Evolutionary conservation across 176 grass and related monocot species (phyloP), one percentile per base, ranked within the genome.

Genomic region (Oryza officinalis): DNA sequence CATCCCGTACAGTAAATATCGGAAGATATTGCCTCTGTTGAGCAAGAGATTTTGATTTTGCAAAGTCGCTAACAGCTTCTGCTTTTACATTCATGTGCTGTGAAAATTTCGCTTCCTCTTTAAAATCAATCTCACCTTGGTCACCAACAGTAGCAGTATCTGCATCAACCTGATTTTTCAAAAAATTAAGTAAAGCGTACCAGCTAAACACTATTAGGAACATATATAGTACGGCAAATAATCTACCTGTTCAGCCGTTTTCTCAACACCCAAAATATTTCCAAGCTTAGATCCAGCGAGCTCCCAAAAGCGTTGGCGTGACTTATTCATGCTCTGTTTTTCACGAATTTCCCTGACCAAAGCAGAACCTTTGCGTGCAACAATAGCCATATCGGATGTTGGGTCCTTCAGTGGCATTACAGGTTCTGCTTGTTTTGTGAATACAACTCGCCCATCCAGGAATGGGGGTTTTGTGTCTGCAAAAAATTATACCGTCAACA

Each of bases 11-110:
- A 61, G 96, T 95, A 84, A 85, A 98, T 94, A 98, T 98, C 6
- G 96, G 96, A 69, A 98, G 96, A 90, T 98, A 98, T 28, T 98
- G 96, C 70, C 96, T 93, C 83, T 98, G 96, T 78, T 98, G 93
- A 86, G 89, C 80, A 90, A 98, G 77, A 75, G 96, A 98, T 87
- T 95, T 98, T 84, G 87, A 94, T 87, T 76, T 95, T 35, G 96
- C 96, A 89, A 98, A 98, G 35, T 98, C 96, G 87, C 96, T 96
- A n/a, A 98, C 96, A 69, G 91, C 96, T 76, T 98, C 93, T 85
- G 72, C 85, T 74, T 98, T 98, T 69, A 89, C 91, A 63, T 95
- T 93, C 89, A 98, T 72, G 78, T 98, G 96, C 68, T 92, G 91
- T 65, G 91, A 92, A 89, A 98, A 98, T 65, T 98, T 98, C 10